Conservation (phyloP, 2,329 filamentous ascomycete species). For the Chlorencoelia australis region DNA sequence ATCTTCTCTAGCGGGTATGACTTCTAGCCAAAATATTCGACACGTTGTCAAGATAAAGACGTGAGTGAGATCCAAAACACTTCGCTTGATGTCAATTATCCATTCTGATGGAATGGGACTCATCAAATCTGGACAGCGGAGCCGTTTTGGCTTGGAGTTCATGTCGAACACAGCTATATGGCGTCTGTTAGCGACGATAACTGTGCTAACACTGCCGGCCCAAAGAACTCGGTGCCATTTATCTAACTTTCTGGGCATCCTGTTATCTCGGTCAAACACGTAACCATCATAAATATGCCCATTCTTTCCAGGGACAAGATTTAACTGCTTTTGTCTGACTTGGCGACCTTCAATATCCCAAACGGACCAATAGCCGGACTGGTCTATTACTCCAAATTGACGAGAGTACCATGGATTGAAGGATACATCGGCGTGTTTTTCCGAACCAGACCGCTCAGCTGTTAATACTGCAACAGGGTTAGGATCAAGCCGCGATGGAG, state of each 20-base stretch:
- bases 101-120: slow-evolving; percentile 26
- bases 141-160: slow-evolving; percentile 12
- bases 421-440: slow-evolving; percentile 48
- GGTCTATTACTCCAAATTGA: slow-evolving; percentile 57
- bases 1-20: slow-evolving; percentile 15
- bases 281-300: slow-evolving; percentile 20
- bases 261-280: slow-evolving; percentile 3
- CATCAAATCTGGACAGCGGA: slow-evolving; percentile 16
- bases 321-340: slow-evolving; percentile 6
- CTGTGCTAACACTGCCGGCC: slow-evolving; percentile 35
- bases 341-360: slow-evolving; percentile 40
- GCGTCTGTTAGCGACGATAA: slow-evolving; percentile 35
- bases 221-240: slow-evolving; percentile 42
- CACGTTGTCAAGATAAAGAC: slow-evolving; percentile 44
- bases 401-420: slow-evolving; percentile 53
- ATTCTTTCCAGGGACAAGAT: slow-evolving; percentile 14
- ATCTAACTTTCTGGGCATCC: slow-evolving; percentile 13
- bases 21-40: slow-evolving; percentile 25
- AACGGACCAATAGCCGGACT: slow-evolving; percentile 54
- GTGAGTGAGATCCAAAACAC: slow-evolving; percentile 37
- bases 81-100: slow-evolving; percentile 48
- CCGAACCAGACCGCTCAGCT: slow-evolving; percentile 41
- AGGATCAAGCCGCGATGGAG: slow-evolving; percentile 42
- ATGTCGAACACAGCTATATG: slow-evolving; percentile 24
- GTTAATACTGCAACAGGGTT: slow-evolving; percentile 46